Evolutionary conservation across 805 yeast species (phyloP), one percentile per base, ranked within the genome.

Genomic region (Candida verbasci): DNA sequence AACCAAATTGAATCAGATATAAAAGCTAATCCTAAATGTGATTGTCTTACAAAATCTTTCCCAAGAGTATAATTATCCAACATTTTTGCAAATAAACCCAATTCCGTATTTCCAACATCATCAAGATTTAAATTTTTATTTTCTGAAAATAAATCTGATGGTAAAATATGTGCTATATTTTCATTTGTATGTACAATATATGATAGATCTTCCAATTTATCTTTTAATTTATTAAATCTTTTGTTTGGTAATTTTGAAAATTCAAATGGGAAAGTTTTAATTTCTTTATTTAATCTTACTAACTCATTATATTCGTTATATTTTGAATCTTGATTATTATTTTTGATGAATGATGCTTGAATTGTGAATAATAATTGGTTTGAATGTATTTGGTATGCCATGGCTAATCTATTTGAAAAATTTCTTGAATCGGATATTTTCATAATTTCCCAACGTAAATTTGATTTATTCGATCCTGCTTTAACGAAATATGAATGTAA

Each of bases 401-500:
- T 45, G 3, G 58, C 56, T 28, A 50, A 41, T 14, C 69, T 44
- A 42, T 58, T 61, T 29, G 62, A 54, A 44, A 59, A 66, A 34
- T 50, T 57, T 32, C 56, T 57, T 2, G 68, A 66, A 32, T 56
- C 58, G 36, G 50, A 52, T 17, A 56, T 45, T 20, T 53, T 53
- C 17, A 53, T 57, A 3, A 65, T 60, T 28, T 53, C 54, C 51
- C 56, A 63, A 31, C 51, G 46, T 38, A 65, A 50, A 2, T 53
- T 53, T 8, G 38, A 38, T n/a, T 49, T 41, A 29, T 46, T 53
- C 25, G 51, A 50, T 6, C 62, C 68, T 3, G 64, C 60, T 45
- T 60, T 63, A 12, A 63, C 51, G 37, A 66, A 65, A 39, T 62
- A 62, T 15, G 64, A 53, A 41, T 66, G 71, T 25, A 65, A 44